Evolutionary conservation across 129 eudicot genomes (phyloP).

Genomic region (Lactuca sativa): DNA sequence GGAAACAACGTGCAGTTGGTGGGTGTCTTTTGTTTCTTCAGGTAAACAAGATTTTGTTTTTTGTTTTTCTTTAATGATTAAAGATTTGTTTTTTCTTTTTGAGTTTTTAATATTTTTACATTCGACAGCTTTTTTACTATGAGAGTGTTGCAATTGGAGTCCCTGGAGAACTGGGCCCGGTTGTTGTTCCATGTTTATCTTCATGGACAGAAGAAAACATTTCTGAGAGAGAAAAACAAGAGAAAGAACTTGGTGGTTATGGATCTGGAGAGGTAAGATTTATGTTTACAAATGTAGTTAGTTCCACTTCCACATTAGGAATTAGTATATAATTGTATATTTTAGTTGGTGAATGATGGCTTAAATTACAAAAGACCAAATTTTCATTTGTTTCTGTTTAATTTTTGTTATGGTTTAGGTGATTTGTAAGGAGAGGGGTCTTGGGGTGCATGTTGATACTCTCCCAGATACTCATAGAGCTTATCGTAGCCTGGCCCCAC

Average conservation of each 20-base stretch:
- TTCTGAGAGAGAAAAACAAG: constrained; percentile 76
- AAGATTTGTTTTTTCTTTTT: constrained; percentile 3
- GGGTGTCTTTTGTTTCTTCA: constrained; percentile 88
- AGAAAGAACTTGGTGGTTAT: constrained; percentile 77
- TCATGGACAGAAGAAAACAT: constrained; percentile 84
- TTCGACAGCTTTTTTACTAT: constrained; percentile 63
- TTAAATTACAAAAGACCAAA: no score
- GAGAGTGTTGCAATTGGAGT: constrained; percentile 80
- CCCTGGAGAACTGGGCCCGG: constrained; percentile 51
- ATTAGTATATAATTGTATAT: no score
- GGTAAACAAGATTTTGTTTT: constrained; percentile 40
- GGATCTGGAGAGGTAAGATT: constrained; percentile 73
- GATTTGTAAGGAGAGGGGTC: constrained; percentile 75
- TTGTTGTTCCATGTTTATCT: constrained; percentile 58
- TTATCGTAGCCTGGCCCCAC: constrained; percentile 18
- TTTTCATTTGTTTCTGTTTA: no score
- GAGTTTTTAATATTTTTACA: constrained; percentile 1
- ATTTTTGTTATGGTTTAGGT: constrained; percentile 42
- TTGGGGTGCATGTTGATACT: constrained; percentile 53
- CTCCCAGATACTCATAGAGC: constrained; percentile 33
- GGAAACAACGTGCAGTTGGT: constrained; percentile 88
- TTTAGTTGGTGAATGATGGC: no score
- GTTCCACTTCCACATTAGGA: neutral
- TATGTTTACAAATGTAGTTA: constrained; percentile 8
- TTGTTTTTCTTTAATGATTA: neutral